Percentiles rank a stretch among this genome's conserved stretches.
phyloP scores from a whole-genome alignment of 257 asterid species.

The Nicotiana tomentosiformis region DNA sequence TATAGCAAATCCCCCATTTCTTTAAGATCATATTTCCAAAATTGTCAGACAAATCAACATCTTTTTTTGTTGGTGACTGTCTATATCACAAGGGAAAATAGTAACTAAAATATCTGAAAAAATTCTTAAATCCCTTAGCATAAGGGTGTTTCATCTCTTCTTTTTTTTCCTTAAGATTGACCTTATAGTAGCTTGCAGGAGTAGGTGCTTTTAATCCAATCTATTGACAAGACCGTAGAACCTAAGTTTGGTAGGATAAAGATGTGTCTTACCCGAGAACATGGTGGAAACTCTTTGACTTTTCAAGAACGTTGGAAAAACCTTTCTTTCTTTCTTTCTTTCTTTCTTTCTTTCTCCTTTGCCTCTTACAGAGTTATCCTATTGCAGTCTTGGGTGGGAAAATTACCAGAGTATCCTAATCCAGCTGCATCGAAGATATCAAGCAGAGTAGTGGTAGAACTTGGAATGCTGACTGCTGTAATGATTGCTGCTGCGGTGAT shows the following conservation, averaged over 20 bases:
- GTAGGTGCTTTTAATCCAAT: neutral
- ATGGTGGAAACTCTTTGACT: neutral
- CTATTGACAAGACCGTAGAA: neutral
- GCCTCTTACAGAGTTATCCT: constrained; percentile 15
- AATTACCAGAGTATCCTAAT: constrained; percentile 75
- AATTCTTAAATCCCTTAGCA: neutral
- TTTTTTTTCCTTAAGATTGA: neutral
- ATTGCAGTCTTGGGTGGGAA: constrained; percentile 78
- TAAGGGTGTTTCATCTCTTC: neutral
- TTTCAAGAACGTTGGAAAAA: constrained; percentile 11
- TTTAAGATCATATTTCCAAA: neutral
- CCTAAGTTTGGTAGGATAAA: neutral
- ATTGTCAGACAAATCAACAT: neutral
- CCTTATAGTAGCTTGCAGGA: neutral
- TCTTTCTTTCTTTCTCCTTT: constrained; percentile 14
- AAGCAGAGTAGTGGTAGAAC: constrained; percentile 87
- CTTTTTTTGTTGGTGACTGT: neutral
- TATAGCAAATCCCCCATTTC: neutral
- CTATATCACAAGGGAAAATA: neutral
- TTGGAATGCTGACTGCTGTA: constrained; percentile 71
- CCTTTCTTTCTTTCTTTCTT: constrained; percentile 15
- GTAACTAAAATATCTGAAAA: neutral
- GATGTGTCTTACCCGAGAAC: neutral
- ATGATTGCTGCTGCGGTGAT: constrained; percentile 80
- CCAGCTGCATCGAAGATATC: constrained; percentile 89